phyloP scores from a whole-genome alignment of 164 flowering plant genomes.

The Vitis cinerea region DNA sequence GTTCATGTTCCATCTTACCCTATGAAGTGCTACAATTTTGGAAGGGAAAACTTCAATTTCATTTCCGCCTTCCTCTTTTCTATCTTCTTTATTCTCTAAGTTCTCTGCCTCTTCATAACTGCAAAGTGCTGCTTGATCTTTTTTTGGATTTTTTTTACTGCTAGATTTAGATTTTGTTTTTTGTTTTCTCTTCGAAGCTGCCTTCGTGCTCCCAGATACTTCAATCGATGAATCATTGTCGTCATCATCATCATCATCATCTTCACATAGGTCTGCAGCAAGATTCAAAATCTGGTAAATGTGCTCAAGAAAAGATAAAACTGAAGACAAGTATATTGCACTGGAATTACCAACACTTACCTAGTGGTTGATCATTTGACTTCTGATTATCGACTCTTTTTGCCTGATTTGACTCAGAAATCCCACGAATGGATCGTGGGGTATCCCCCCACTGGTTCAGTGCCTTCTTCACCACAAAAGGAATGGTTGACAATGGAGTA shows the following conservation, averaged over 20 bases:
- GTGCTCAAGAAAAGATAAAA: too few relatives aligned
- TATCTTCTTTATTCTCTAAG: conserved; percentile 6
- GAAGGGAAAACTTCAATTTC: conserved; percentile 55
- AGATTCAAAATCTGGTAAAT: background rate
- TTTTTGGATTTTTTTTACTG: conserved; percentile 16
- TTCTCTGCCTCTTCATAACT: conserved; percentile 19
- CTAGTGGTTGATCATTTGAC: background rate
- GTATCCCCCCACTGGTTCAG: conserved; percentile 29
- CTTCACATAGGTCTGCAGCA: conserved; percentile 50
- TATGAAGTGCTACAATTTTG: conserved; percentile 72
- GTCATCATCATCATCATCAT: conserved; percentile 26
- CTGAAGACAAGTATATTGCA: too few relatives aligned
- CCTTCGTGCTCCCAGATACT: conserved; percentile 11
- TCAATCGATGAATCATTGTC: conserved; percentile 23
- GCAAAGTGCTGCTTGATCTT: conserved; percentile 18
- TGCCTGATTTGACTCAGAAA: conserved; percentile 29
- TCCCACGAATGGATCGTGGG: conserved; percentile 34
- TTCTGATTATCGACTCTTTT: conserved; percentile 27
- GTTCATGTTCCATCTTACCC: conserved; percentile 96
- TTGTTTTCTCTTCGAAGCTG: conserved; percentile 12
- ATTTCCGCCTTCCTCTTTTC: conserved; percentile 7
- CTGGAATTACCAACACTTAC: conserved; percentile 1
- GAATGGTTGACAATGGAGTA: conserved; percentile 42
- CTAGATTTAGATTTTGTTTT: conserved; percentile 15
- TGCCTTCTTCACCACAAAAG: conserved; percentile 43